Percentiles rank a stretch among this genome's conserved stretches.
Conservation (phyloP, 2,329 filamentous ascomycete species). For the Mariannaea elegans region DNA sequence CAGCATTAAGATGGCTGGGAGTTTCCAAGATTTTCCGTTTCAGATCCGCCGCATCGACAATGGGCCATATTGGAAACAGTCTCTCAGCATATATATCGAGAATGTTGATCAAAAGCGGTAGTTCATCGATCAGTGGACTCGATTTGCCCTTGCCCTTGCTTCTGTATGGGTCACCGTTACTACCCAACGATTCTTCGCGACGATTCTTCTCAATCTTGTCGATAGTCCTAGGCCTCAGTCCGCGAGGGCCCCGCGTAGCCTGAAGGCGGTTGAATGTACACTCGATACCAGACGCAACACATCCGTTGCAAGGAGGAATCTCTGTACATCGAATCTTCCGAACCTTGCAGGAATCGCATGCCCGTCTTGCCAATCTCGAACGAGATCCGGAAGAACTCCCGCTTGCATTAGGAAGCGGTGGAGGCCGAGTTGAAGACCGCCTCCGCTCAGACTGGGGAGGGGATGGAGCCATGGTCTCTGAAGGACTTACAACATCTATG, state of each 20-base stretch:
- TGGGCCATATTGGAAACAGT: conserved; percentile 62
- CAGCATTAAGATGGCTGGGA: conserved; percentile 43
- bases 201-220: conserved; percentile 48
- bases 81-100: conserved; percentile 59
- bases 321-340: conserved; percentile 62
- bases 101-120: conserved; percentile 39
- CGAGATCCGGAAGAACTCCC: conserved; percentile 27
- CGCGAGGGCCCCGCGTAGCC: conserved; percentile 55
- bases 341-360: conserved; percentile 62
- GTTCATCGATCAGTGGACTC: conserved; percentile 28
- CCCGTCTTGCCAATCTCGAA: conserved; percentile 42
- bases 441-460: conserved; percentile 3
- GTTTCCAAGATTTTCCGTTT: conserved; percentile 47
- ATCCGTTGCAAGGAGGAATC: conserved; percentile 55
- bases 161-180: conserved; percentile 11
- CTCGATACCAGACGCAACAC: conserved; percentile 53
- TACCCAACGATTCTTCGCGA: conserved; percentile 21
- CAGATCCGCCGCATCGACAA: conserved; percentile 55
- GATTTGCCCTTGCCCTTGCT: conserved; percentile 7
- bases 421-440: conserved; percentile 5
- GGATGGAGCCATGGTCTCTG: conserved; percentile 14
- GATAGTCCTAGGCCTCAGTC: conserved; percentile 55
- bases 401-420: conserved; percentile 27
- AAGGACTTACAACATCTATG: conserved; percentile 15
- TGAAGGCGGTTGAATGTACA: conserved; percentile 60